A percentile compares a stretch with the other conserved stretches of the same genome.
Conservation (phyloP, 441 rosid genomes). For the Arabidopsis lyrata region DNA sequence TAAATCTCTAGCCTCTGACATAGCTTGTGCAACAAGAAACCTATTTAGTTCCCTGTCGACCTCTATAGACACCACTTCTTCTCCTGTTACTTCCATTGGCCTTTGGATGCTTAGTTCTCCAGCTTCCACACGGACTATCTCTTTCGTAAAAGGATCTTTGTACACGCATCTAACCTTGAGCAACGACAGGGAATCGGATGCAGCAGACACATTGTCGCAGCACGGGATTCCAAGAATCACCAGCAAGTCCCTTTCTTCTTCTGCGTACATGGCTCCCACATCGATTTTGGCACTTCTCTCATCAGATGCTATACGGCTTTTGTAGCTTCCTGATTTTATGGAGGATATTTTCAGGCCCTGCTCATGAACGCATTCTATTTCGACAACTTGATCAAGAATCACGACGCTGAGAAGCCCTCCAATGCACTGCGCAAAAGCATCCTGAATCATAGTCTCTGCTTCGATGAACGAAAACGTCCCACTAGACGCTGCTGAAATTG, state of each 20-base stretch:
- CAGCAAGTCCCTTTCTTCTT: constrained; percentile 64
- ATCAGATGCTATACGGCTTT: constrained; percentile 36
- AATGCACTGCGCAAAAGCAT: constrained; percentile 49
- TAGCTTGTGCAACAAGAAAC: constrained; percentile 66
- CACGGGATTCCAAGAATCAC: constrained; percentile 61
- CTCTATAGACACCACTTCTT: constrained; percentile 57
- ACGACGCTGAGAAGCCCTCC: constrained; percentile 49
- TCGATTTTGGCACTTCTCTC: constrained; percentile 24
- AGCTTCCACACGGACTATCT: constrained; percentile 47
- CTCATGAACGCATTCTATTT: constrained; percentile 39
- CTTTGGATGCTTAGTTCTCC: constrained; percentile 59
- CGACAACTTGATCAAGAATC: constrained; percentile 42
- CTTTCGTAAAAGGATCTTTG: constrained; percentile 61
- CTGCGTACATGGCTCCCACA: constrained; percentile 50
- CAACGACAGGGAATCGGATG: constrained; percentile 51
- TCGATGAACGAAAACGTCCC: constrained; percentile 49
- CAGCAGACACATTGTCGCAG: constrained; percentile 31
- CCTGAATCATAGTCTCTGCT: constrained; percentile 44
- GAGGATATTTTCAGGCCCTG: constrained; percentile 29
- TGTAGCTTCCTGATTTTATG: constrained; percentile 47
- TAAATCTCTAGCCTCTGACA: constrained; percentile 67
- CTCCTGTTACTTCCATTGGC: constrained; percentile 46
- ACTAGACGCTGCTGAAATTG: constrained; percentile 36
- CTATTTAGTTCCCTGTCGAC: constrained; percentile 73
- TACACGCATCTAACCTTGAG: constrained; percentile 60